Base-by-base conservation (phyloP, 768 basidiomycete species). In the Hirschioporus abietinus region DNA sequence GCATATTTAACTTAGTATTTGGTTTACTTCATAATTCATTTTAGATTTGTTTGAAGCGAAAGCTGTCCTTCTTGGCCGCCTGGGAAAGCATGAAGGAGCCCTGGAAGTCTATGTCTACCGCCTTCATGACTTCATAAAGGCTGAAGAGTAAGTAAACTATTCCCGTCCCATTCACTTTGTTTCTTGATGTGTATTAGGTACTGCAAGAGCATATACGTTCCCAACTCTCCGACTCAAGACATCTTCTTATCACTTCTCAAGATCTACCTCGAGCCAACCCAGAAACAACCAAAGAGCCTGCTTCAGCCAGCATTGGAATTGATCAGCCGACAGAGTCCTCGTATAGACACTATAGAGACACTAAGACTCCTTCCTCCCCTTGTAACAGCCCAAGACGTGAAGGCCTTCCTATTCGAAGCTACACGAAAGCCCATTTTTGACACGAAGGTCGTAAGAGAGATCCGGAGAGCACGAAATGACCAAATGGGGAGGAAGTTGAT, bases 91-190 rank as follows among this genome's bases (percentile, higher is more conserved):
- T 68, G 94, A 97, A 68, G 93, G 90, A 68, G 95, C 96, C 0
- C 84, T 99, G n/a, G 93, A 96, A 73, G 84, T 96, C 17, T 99
- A 99, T 74, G 95, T 96, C 7, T 91, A 98, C 73, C 86, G 88
- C 36, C 81, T 99, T 35, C 84, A 88, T 52, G 91, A 96, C 72
- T 94, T 90, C 74, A 68, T 77, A 27, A 94, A 94, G 68, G 97
- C 97, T 0, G 97, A 99, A 80, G 88, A 91, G 93, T 96, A 71
- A 69, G 89, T 74, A 23, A 24, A 17, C 66, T 35, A 15, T 59
- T 66, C 26, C 34, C 58, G 59, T 35, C 23, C 42, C 7, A 64
- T 17, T 63, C 60, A 63, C 35, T 34, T 61, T 34, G 66, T 70
- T 65, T 61, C 25, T 20, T 26, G 60, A 27, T 17, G 20, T 23